Evolutionary conservation across 306 rosid genomes (phyloP).

Genomic region (Urtica urens): DNA sequence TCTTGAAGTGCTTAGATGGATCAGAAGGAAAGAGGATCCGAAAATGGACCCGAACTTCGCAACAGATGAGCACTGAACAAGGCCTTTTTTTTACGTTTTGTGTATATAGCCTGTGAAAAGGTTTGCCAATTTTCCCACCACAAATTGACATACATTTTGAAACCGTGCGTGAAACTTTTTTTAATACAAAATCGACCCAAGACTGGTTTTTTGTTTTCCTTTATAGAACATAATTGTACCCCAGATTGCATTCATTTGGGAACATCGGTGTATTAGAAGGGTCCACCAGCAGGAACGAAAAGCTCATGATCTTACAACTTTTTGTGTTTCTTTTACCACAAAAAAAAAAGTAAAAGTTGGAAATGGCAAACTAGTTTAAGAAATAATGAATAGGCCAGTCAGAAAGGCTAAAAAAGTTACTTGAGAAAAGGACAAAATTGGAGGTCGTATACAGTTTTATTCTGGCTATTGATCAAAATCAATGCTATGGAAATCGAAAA

Average conservation of each 20-base stretch:
- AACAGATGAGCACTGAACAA: slow-evolving; percentile 7
- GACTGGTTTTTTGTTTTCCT: background rate
- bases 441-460: slow-evolving; percentile 48
- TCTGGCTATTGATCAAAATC: slow-evolving; percentile 41
- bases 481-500: slow-evolving; percentile 24
- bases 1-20: slow-evolving; percentile 56
- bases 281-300: background rate
- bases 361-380: slow-evolving; percentile 4
- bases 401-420: background rate
- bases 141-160: no score
- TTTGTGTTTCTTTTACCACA: background rate
- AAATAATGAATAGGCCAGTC: slow-evolving; percentile 17
- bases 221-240: background rate
- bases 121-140: background rate
- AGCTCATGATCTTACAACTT: background rate
- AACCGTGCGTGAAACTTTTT: background rate
- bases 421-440: slow-evolving; percentile 14
- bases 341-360: background rate
- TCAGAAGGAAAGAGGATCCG: slow-evolving; percentile 48
- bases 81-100: background rate
- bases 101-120: background rate
- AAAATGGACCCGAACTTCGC: slow-evolving; percentile 51
- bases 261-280: background rate
- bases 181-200: background rate
- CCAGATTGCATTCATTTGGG: background rate